Evolutionary conservation across 1,284 basidiomycete species (phyloP).

Genomic region (Marasmius fiardii): DNA sequence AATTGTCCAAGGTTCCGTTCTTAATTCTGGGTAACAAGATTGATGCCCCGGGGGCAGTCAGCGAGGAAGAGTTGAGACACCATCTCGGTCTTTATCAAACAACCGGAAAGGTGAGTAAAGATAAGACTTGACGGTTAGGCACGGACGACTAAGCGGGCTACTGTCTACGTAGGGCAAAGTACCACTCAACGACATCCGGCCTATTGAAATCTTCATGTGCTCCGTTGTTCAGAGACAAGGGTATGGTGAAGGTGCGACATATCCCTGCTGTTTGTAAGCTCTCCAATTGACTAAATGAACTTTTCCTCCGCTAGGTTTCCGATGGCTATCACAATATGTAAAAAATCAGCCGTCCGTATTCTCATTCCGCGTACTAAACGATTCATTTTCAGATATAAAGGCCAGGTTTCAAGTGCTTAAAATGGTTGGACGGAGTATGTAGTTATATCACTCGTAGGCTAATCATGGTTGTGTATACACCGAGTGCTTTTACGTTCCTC

Average conservation of each 20-base stretch:
- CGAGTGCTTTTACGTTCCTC: too few species aligned
- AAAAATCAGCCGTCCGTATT: background rate
- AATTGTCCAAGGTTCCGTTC: conserved; percentile 96
- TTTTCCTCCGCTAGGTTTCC: conserved; percentile 9
- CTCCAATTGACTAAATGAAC: conserved; percentile 9
- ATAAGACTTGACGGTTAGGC: background rate
- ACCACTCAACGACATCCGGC: conserved; percentile 93
- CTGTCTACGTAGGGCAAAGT: conserved; percentile 79
- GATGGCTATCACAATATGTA: conserved; percentile 17
- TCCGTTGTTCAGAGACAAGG: conserved; percentile 99
- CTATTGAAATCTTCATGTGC: conserved; percentile 99
- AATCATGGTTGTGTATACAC: background rate
- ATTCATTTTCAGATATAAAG: conserved; percentile 10
- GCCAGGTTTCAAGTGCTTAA: background rate
- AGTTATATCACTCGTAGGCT: background rate
- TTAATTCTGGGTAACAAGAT: conserved; percentile 99
- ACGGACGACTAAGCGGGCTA: background rate
- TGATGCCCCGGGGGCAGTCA: conserved; percentile 95
- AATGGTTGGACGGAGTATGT: background rate
- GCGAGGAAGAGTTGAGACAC: conserved; percentile 96
- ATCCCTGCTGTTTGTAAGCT: background rate
- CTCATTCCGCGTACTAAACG: background rate
- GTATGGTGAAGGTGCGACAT: conserved; percentile 86
- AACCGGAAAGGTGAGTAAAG: conserved; percentile 84
- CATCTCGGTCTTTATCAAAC: conserved; percentile 97